Evolutionary conservation across 164 flowering plant genomes (phyloP).

Genomic region (Pachysandra terminalis): DNA sequence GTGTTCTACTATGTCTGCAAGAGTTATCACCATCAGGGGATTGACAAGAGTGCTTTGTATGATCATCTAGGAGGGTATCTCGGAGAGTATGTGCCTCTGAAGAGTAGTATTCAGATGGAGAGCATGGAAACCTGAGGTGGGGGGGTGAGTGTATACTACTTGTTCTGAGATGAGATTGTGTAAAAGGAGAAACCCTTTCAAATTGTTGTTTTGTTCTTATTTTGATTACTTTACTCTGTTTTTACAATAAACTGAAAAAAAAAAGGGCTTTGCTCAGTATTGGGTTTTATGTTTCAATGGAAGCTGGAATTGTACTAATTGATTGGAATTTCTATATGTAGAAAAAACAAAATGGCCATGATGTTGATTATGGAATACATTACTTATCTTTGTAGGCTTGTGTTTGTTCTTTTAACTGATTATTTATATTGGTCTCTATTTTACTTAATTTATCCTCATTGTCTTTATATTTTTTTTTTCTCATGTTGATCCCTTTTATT

Average conservation of each 20-base stretch:
- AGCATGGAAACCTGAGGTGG: conserved; percentile 46
- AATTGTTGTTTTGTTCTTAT: not conserved
- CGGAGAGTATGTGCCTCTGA: conserved; percentile 94
- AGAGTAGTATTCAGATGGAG: conserved; percentile 97
- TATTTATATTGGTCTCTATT: too few species aligned
- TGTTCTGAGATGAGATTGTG: not conserved
- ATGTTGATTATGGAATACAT: too few species aligned
- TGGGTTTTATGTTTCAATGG: too few species aligned
- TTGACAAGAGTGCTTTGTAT: conserved; percentile 79
- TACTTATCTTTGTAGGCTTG: not conserved
- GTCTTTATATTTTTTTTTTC: too few species aligned
- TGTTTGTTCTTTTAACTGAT: not conserved
- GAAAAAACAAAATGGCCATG: too few species aligned
- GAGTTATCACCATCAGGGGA: conserved; percentile 82
- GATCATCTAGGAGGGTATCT: conserved; percentile 97
- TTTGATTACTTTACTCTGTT: not conserved
- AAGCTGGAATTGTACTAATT: too few species aligned
- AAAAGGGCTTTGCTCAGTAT: too few species aligned
- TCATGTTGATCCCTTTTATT: too few species aligned
- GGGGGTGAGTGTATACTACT: not conserved
- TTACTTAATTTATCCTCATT: too few species aligned
- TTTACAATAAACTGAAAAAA: not conserved
- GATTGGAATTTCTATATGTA: too few species aligned
- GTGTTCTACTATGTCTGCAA: conserved; percentile 96
- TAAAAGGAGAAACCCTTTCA: not conserved